Base-by-base conservation (phyloP, 1,284 basidiomycete species). In the Boletus chippewaensis region DNA sequence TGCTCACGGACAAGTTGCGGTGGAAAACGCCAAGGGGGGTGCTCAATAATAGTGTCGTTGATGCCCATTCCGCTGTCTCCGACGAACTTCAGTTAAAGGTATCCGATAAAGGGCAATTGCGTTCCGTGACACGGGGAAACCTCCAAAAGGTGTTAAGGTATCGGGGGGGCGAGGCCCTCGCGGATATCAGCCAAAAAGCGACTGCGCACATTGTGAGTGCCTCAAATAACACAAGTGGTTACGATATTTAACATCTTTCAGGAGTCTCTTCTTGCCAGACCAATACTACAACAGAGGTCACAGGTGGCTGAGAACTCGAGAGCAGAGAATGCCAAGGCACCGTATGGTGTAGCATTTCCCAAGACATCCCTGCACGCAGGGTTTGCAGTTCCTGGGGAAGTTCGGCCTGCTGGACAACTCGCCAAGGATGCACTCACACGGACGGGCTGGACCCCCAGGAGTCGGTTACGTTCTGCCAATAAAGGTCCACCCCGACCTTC, bases 101-200 rank as follows among this genome's bases (percentile, higher is more conserved):
- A 40, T 65, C 74, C 42, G 60, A 66, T 22, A 73, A 74, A 15
- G 71, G 74, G 7, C 59, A 76, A 40, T 59, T 87, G 46, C 73
- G 85, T 45, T 71, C 76, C 36, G 74, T 75, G 62, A 88, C 84
- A 31, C 72, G 83, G 48, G 82, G 78, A 76, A 87, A 85, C 62
- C 67, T 88, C 39, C 80, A 84, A 58, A 87, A 87, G 64, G 74
- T 81, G 10, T 66, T 88, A 32, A 78, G 68, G 50, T 88, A 75
- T 62, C 72, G 81, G 49, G 67, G 70, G 15, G 52, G 59, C n/a
- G 68, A 68, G 45, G 79, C 77, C 16, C 57, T 75, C 5, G 45
- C 57, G 4, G 67, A 71, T 18, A 57, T 82, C 20, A 69, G 72
- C 51, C 59, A 70, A 53, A 80, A 78, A 57, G 77, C 74, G 5